Evolutionary conservation across 257 asterid species (phyloP).

Genomic region (Nicotiana benthamiana): DNA sequence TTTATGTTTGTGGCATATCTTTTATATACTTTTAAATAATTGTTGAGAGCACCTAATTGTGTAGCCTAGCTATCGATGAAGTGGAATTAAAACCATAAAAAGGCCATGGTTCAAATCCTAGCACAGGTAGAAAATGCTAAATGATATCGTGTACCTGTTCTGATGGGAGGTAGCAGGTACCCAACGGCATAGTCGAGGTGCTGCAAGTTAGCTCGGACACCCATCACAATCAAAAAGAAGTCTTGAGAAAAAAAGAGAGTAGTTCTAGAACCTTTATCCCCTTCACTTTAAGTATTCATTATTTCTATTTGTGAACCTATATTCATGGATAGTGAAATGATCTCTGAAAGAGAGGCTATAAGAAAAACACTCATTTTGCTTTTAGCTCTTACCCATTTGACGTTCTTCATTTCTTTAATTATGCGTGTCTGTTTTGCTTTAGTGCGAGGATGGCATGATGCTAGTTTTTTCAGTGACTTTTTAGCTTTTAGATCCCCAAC

Average conservation of each 20-base stretch:
- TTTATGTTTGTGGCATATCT: background rate
- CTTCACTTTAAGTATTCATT: background rate
- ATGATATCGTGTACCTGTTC: background rate
- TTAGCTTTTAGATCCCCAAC: background rate
- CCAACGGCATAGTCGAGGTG: background rate
- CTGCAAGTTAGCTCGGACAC: background rate
- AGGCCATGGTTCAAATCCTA: background rate
- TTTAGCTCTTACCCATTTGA: background rate
- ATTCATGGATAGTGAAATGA: background rate
- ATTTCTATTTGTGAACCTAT: background rate
- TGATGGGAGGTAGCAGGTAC: background rate
- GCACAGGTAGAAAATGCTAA: background rate
- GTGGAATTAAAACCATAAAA: background rate
- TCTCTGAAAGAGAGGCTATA: background rate
- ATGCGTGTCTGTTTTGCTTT: background rate
- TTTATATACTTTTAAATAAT: background rate
- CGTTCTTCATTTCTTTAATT: background rate
- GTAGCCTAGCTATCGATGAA: background rate
- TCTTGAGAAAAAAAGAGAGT: background rate
- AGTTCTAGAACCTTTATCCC: background rate
- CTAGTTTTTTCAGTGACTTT: background rate
- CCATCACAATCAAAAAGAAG: background rate
- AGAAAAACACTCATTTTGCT: background rate
- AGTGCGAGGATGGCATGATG: background rate
- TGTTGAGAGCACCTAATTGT: background rate